Percentiles rank a stretch among this genome's conserved stretches.
Evolutionary conservation across 495 filamentous ascomycete species (phyloP).

Genomic region (Beverwykella pulmonaria): DNA sequence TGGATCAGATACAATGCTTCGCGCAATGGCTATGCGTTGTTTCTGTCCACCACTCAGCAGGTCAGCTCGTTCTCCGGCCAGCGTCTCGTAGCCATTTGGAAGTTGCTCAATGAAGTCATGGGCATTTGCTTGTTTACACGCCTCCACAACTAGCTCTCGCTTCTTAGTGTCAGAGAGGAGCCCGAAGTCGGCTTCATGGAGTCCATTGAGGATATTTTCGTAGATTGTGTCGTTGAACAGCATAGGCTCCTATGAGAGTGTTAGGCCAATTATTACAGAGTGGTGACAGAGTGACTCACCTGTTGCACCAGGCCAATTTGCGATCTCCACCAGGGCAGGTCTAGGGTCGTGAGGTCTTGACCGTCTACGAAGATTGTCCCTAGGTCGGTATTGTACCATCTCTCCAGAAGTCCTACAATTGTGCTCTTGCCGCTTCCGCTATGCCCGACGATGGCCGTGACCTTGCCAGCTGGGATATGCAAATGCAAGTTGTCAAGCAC

Average conservation of each 20-base stretch:
- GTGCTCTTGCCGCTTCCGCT: conserved; percentile 44
- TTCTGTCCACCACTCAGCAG: conserved; percentile 17
- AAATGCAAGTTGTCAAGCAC: conserved; percentile 38
- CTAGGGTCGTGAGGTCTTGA: conserved; percentile 53
- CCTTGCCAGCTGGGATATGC: conserved; percentile 37
- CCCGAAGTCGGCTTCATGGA: conserved; percentile 64
- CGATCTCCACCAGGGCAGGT: conserved; percentile 37
- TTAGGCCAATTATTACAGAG: background rate
- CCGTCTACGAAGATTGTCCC: conserved; percentile 49
- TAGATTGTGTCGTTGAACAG: conserved; percentile 71
- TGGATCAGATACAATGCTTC: conserved; percentile 38
- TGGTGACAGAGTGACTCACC: background rate
- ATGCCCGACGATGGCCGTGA: conserved; percentile 44
- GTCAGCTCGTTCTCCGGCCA: conserved; percentile 29
- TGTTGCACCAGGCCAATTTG: conserved; percentile 32
- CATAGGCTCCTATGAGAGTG: conserved; percentile 53
- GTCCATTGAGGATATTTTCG: conserved; percentile 65
- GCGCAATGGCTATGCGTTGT: conserved; percentile 40
- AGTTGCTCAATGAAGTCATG: conserved; percentile 63
- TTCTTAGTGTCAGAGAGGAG: conserved; percentile 54
- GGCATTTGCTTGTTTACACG: conserved; percentile 64
- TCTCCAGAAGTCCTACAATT: conserved; percentile 39
- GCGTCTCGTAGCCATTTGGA: conserved; percentile 40
- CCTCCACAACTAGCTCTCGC: conserved; percentile 57
- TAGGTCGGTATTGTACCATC: conserved; percentile 46